Evolutionary conservation across 2,329 filamentous ascomycete genomes (phyloP), one percentile per base, ranked within the genome.

Genomic region (Hypoxylon sp.): DNA sequence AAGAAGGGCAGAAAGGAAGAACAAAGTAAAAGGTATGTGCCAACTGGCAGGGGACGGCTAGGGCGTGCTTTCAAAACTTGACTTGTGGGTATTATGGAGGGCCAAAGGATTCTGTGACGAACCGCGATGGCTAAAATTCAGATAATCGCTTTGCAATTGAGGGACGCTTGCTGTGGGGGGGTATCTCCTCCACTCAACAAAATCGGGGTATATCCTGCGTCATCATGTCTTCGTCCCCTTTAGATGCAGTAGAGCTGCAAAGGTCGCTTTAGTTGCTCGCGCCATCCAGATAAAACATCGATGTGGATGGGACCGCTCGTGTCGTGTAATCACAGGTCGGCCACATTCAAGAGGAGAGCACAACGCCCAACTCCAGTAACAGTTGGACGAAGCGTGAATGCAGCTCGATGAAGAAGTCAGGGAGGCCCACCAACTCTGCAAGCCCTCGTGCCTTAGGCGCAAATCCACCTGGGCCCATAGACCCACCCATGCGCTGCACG

Each of bases 331-430:
- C 28, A 24, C 24, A 51, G 24, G 42, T 12, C 6, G 46, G 14
- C 28, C 8, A 18, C 20, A 28, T 22, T 73, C 63, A 87, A 8
- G 83, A 82, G 65, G 81, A 85, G 44, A 87, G 74, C 22, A 83
- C 82, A 11, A 87, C 82, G 14, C 84, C 83, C 26, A 88, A 80
- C 74, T 90, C 86, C 14, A 89, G 80, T 54, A 91, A 78, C 40
- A 91, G 79, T 72, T 84, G 82, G 24, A 91, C 89, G 72, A 91
- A 91, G 67, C 83, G 82, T 38, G 83, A 80, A 75, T 91, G 89
- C 64, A 91, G 78, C 78, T 90, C 85, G 59, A 91, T 85, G 70
- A 91, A 91, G 72, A 91, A 89, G 73, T 91, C 88, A 3, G 89
- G 87, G 70, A 87, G 80, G 18, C 89, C 89, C 26, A 90, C 86